These are phyloP conservation scores for Didymellaceae sp. DNA, from an alignment of 2,329 filamentous ascomycete genomes.

Conservation along the genomic window DNA sequence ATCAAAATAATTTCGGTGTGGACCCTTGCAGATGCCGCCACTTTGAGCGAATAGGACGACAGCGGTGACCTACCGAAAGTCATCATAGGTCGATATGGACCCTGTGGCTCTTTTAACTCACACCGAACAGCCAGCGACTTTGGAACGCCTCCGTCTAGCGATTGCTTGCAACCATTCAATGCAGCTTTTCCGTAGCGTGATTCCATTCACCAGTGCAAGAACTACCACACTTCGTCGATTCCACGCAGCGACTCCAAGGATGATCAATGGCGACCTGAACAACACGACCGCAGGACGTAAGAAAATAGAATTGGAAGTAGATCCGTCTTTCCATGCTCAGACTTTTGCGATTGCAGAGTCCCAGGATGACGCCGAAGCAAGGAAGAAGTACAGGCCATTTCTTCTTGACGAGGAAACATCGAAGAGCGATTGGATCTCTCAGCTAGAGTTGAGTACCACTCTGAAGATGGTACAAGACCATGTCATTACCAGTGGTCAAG, in stretches of 20 bases:
- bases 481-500: slow-evolving; percentile 44
- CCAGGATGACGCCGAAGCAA: slow-evolving; percentile 57
- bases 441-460: slow-evolving; percentile 62
- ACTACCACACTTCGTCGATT: slow-evolving; percentile 4
- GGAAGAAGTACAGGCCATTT: slow-evolving; percentile 64
- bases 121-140: not conserved
- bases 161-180: not conserved
- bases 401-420: slow-evolving; percentile 52
- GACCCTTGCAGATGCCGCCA: not conserved
- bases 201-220: not conserved
- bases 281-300: slow-evolving; percentile 31
- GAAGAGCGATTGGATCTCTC: slow-evolving; percentile 61
- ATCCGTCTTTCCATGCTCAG: slow-evolving; percentile 19
- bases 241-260: not conserved
- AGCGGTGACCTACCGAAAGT: slow-evolving; percentile 4
- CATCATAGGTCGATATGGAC: not conserved
- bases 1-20: not conserved
- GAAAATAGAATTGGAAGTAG: slow-evolving; percentile 18
- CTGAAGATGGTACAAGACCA: slow-evolving; percentile 60
- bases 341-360: slow-evolving; percentile 54
- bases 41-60: slow-evolving; percentile 3
- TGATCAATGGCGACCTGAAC: slow-evolving; percentile 33
- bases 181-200: not conserved
- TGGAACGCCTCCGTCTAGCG: not conserved
- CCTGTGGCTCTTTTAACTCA: not conserved